Evolutionary conservation across 2,329 filamentous ascomycete genomes (phyloP), one percentile per base, ranked within the genome.

Genomic region (Beauveria brongniartii): DNA sequence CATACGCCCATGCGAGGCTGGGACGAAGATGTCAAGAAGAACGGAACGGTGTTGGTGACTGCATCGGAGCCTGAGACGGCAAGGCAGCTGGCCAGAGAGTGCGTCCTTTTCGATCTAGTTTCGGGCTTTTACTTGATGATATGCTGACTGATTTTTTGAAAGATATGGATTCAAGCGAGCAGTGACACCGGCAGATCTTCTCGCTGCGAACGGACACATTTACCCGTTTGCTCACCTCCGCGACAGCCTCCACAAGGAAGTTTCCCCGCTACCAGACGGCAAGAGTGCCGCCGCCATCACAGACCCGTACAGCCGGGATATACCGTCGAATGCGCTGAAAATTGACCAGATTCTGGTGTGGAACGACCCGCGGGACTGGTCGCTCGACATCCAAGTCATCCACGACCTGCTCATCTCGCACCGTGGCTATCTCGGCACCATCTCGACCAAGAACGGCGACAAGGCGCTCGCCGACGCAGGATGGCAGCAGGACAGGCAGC

Each of bases 351-450:
- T 97, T 30, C 89, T 97, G 69, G 89, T 97, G 7, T 97, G 93
- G 81, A 96, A 96, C 72, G 94, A 97, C 73, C 92, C 94, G 3
- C 85, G 94, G 61, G 94, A 99, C 77, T 99, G 94, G 94, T 92
- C 90, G 1, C 81, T 97, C 10, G 93, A 97, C 72, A 85, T 86
- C 2, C 90, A 96, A 70, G 78, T 97, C 67, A 88, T 97, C 61
- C 70, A 89, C 59, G 94, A 99, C 73, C 77, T 96, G 12, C 78
- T 97, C 7, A 80, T 96, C 46, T 96, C 92, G 0, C 79, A 84
- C 20, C 68, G 81, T n/a, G 94, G 94, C 20, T 84, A 90, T 61
- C 71, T 96, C 4, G 94, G 93, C 28, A 97, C 93, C 0, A 80
- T 90, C 47, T 93, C 90, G 0, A 65, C 79, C 12, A 86, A 84